phyloP scores from a whole-genome alignment of 1,139 yeast species.

The Lodderomyces beijingensis region DNA sequence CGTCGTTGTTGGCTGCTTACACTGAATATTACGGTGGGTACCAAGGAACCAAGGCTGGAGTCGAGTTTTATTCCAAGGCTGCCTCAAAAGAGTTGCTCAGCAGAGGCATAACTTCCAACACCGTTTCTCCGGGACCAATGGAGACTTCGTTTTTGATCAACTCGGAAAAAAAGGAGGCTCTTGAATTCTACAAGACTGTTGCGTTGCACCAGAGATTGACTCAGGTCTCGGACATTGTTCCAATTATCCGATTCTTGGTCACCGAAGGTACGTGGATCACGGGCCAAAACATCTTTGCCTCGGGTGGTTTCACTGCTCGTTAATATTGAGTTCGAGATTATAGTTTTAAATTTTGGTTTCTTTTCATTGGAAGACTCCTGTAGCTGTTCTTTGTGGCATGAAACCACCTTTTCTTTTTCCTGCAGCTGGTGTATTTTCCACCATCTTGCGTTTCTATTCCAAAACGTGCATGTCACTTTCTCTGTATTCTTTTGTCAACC shows the following conservation, averaged over 20 bases:
- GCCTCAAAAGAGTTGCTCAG: constrained; percentile 53
- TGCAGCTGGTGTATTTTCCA: no score
- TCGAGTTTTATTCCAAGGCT: constrained; percentile 53
- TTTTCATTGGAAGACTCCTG: no score
- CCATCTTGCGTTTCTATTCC: no score
- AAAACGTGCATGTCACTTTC: no score
- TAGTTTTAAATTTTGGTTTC: no score
- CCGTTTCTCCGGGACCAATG: constrained; percentile 71
- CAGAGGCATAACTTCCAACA: constrained; percentile 49
- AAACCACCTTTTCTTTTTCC: no score
- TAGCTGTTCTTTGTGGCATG: no score
- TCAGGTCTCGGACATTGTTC: constrained; percentile 57
- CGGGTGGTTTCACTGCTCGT: constrained; percentile 63
- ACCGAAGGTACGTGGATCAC: constrained; percentile 69
- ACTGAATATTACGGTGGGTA: constrained; percentile 53
- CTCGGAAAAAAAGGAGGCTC: constrained; percentile 51
- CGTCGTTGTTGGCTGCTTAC: constrained; percentile 64
- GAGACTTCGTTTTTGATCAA: constrained; percentile 66
- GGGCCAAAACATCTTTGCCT: constrained; percentile 63
- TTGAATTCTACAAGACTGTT: constrained; percentile 51
- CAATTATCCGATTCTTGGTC: constrained; percentile 55
- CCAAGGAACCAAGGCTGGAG: constrained; percentile 63
- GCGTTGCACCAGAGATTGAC: constrained; percentile 51
- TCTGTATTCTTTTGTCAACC: no score
- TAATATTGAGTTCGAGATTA: no score